A percentile compares a stretch with the other conserved stretches of the same genome.
Conservation (phyloP, 73 alveolate species). For the Tetrahymena malaccensis region DNA sequence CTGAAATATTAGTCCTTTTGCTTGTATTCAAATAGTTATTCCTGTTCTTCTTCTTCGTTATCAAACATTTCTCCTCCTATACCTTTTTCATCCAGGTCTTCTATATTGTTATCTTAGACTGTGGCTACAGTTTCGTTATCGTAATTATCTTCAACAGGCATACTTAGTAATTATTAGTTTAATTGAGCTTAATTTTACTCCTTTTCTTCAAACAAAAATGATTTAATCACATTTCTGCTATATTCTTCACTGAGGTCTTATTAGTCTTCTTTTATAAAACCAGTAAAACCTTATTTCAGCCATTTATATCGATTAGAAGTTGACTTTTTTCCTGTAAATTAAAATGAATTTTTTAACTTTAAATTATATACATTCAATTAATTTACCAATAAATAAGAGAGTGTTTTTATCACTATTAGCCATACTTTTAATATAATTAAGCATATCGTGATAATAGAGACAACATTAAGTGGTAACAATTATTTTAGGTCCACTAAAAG, state of each 20-base stretch:
- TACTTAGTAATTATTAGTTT: not conserved
- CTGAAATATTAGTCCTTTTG: not conserved
- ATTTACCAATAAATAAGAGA: not conserved
- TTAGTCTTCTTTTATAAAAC: not conserved
- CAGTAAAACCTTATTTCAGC: not conserved
- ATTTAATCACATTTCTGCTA: not conserved
- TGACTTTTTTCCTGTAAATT: not conserved
- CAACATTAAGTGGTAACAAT: not conserved
- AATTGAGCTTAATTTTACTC: not conserved
- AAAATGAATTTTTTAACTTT: not conserved
- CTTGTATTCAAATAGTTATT: not conserved
- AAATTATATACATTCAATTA: not conserved
- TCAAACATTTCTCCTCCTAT: not conserved
- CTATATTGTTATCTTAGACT: not conserved
- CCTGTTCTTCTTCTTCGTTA: not conserved
- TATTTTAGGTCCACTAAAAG: not conserved
- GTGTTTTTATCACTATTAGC: not conserved
- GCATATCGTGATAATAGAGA: not conserved
- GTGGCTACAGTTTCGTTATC: not conserved
- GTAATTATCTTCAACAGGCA: not conserved
- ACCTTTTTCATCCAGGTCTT: not conserved
- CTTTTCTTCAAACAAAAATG: not conserved
- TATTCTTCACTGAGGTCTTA: not conserved
- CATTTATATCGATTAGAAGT: not conserved
- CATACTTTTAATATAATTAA: not conserved